Evolutionary conservation across 106 monocot species (phyloP).

Genomic region (Dioscorea zingiberensis): DNA sequence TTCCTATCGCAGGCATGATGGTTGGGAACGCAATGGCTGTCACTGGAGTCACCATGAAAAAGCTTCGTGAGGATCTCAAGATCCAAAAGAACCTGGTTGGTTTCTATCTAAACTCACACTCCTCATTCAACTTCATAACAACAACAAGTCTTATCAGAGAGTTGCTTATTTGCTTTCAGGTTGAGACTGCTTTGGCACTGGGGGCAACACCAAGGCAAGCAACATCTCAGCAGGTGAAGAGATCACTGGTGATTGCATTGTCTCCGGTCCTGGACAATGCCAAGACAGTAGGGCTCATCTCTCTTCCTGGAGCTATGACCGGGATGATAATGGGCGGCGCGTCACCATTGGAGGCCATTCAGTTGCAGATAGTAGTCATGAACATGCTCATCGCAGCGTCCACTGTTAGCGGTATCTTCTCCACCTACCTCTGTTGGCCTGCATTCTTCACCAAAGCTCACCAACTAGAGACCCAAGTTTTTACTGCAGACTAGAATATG

Average conservation of each 20-base stretch:
- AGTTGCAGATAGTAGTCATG: conserved; percentile 93
- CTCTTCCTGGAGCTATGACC: conserved; percentile 91
- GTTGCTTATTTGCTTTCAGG: conserved; percentile 26
- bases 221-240: conserved; percentile 73
- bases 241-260: conserved; percentile 64
- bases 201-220: conserved; percentile 89
- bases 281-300: conserved; percentile 83
- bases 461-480: conserved; percentile 58
- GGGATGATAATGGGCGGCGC: conserved; percentile 94
- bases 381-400: conserved; percentile 87
- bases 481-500: conserved; percentile 30
- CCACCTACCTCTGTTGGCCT: conserved; percentile 84
- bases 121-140: too few relatives aligned
- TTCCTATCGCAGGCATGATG: conserved; percentile 97
- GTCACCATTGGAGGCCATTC: conserved; percentile 82
- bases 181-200: conserved; percentile 84
- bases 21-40: conserved; percentile 94
- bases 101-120: not conserved
- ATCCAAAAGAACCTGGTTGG: conserved; percentile 69
- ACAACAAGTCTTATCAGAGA: too few relatives aligned
- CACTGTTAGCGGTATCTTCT: conserved; percentile 74
- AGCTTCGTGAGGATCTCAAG: conserved; percentile 84
- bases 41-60: conserved; percentile 93
- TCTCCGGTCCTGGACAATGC: conserved; percentile 86
- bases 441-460: conserved; percentile 86